Percentiles rank a stretch among this genome's conserved stretches.
Conservation (phyloP, 495 filamentous ascomycete species). For the Penicillium alfredii region DNA sequence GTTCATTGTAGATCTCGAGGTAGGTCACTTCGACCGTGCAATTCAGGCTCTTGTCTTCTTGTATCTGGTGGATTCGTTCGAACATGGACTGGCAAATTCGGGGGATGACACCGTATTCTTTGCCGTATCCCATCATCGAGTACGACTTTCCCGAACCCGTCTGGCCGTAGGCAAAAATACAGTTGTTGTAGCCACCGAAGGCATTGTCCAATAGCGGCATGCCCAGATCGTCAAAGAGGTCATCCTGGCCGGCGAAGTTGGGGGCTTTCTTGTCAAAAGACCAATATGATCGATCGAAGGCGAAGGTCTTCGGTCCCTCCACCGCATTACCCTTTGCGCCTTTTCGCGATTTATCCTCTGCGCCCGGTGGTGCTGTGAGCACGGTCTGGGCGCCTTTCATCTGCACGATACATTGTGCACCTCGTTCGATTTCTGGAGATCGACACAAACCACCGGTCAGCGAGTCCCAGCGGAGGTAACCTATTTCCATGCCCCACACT, state of each 20-base stretch:
- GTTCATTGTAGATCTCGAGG: slow-evolving; percentile 98
- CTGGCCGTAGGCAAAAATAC: slow-evolving; percentile 99
- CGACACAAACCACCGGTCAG: slow-evolving; percentile 3
- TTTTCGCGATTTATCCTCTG: slow-evolving; percentile 54
- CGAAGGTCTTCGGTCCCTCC: slow-evolving; percentile 83
- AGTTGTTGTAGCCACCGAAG: slow-evolving; percentile 98
- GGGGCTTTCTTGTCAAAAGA: slow-evolving; percentile 79
- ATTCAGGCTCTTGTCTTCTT: slow-evolving; percentile 69
- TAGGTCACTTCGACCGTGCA: slow-evolving; percentile 98
- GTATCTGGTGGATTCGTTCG: slow-evolving; percentile 67
- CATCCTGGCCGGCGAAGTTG: slow-evolving; percentile 84
- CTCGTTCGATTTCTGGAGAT: slow-evolving; percentile 70
- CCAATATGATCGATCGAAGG: slow-evolving; percentile 97
- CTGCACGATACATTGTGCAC: slow-evolving; percentile 94
- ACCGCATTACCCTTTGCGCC: slow-evolving; percentile 51
- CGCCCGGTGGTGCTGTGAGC: slow-evolving; percentile 67
- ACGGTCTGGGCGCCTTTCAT: slow-evolving; percentile 93
- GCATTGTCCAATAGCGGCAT: slow-evolving; percentile 94
- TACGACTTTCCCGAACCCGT: slow-evolving; percentile 98
- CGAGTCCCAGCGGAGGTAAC: background rate
- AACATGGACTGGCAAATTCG: slow-evolving; percentile 98
- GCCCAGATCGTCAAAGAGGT: slow-evolving; percentile 83
- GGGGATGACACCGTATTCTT: slow-evolving; percentile 96
- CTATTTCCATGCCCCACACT: slow-evolving; percentile 24
- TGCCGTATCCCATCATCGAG: slow-evolving; percentile 99